Base-by-base conservation (phyloP, 192 early-diverging fungal species). In the Ambispora gerdemannii region DNA sequence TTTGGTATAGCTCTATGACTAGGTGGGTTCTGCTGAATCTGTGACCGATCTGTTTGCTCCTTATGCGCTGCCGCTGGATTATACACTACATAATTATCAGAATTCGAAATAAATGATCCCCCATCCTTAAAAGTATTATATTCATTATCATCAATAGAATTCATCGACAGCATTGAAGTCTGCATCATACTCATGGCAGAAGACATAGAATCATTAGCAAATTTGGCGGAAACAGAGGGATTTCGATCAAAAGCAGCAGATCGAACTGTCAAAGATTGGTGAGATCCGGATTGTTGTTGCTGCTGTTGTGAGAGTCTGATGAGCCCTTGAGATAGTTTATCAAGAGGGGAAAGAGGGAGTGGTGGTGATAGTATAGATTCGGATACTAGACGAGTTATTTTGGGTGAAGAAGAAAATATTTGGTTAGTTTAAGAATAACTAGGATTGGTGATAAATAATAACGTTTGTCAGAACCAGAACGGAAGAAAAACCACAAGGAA, bases 271-370 rank as follows among this genome's bases (percentile, higher is more conserved):
- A 17, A 50, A 33, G 0, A 13, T 13, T 25, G 35, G 43, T 32
- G 43, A 15, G n/a, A 15, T 36, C 36, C 28, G 4, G 47, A 17
- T 10, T 6, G 7, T 43, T 10, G 6, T 4, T 36, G 50, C 30
- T 20, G 28, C 32, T 31, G 47, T 47, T 30, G 4, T 2, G 36
- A 4, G 32, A 50, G 47, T 30, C n/a, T 25, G 17, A 50, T 50
- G 3, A 66, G 24, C 4, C 63, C 63, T 30, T 66, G 35, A 6
- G 63, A 66, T 50, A 66, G 47, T 66, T 50, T 66, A 66, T 66
- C 63, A 27, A 66, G 27, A 31, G 63, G 63, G 11, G 63, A 66
- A 25, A 20, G 63, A 30, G 63, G 43, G 13, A 19, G 25, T 36
- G 43, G 47, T 47, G 3, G 28, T 11, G 31, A 3, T 11, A 32